Percentiles rank a stretch among this genome's conserved stretches.
phyloP scores from a whole-genome alignment of 1,284 basidiomycete species.

The Sporisorium scitamineum region DNA sequence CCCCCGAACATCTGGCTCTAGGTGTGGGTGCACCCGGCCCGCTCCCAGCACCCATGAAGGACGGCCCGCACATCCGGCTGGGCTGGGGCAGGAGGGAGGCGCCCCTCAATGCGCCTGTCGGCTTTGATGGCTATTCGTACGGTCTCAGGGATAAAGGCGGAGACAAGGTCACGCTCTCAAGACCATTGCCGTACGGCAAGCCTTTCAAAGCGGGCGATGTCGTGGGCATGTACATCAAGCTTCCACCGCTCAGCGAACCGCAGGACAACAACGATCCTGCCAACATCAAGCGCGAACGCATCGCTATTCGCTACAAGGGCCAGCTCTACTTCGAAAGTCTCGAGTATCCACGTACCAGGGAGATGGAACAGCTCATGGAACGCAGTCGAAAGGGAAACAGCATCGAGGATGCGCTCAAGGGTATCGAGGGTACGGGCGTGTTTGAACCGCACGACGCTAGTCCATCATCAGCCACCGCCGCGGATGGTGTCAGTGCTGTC shows the following conservation, averaged over 20 bases:
- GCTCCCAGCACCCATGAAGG: conserved; percentile 56
- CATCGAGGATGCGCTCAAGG: conserved; percentile 36
- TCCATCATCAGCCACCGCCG: not conserved
- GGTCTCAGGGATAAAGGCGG: conserved; percentile 90
- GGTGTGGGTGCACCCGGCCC: conserved; percentile 71
- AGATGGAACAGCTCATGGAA: conserved; percentile 80
- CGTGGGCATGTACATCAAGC: conserved; percentile 90
- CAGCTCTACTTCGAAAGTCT: conserved; percentile 95
- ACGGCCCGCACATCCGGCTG: conserved; percentile 84
- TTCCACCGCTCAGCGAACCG: conserved; percentile 73
- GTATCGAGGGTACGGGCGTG: conserved; percentile 38
- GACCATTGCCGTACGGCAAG: conserved; percentile 78
- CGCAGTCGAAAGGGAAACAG: conserved; percentile 64
- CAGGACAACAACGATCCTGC: conserved; percentile 41
- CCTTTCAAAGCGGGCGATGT: conserved; percentile 86
- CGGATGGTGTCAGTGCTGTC: conserved; percentile 7
- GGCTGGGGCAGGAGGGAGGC: conserved; percentile 94
- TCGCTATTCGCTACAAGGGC: conserved; percentile 91
- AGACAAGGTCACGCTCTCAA: conserved; percentile 86
- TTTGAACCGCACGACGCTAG: conserved; percentile 19
- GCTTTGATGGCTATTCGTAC: conserved; percentile 93
- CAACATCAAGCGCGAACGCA: conserved; percentile 62
- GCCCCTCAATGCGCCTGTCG: conserved; percentile 89
- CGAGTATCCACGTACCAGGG: conserved; percentile 90
- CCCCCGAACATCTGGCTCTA: conserved; percentile 67